phyloP scores from a whole-genome alignment of 257 asterid species.

The Avicennia marina region DNA sequence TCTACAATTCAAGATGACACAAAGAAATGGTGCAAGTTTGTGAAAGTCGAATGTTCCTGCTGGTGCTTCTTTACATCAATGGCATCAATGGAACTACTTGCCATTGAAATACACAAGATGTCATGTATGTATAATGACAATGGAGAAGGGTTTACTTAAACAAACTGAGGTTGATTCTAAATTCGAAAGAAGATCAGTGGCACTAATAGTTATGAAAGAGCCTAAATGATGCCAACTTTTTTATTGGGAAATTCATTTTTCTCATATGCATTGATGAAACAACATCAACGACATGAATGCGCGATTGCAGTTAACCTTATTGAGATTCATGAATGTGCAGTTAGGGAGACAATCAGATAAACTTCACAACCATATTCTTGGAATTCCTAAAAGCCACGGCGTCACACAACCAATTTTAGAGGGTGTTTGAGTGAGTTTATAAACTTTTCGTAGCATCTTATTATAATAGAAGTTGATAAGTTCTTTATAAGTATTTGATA shows the following conservation, averaged over 20 bases:
- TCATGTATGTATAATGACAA: no score
- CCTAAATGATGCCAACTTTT: no score
- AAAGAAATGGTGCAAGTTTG: neutral
- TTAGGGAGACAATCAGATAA: conserved; percentile 1
- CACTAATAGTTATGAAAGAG: no score
- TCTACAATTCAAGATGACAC: conserved; percentile 34
- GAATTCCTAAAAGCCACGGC: neutral
- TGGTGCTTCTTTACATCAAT: neutral
- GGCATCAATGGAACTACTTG: neutral
- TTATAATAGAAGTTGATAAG: no score
- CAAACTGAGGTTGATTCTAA: neutral
- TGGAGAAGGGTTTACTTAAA: neutral
- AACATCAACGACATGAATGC: no score
- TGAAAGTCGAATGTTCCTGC: neutral
- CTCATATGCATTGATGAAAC: neutral
- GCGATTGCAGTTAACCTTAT: neutral
- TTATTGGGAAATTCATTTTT: no score
- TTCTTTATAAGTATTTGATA: no score
- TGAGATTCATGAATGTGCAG: neutral
- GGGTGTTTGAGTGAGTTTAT: no score
- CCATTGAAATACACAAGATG: neutral
- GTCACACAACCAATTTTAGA: neutral
- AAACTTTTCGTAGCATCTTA: no score
- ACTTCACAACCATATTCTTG: neutral
- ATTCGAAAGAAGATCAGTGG: no score